phyloP scores from a whole-genome alignment of 352 stramenopile species.

The Phytophthora crassamura region DNA sequence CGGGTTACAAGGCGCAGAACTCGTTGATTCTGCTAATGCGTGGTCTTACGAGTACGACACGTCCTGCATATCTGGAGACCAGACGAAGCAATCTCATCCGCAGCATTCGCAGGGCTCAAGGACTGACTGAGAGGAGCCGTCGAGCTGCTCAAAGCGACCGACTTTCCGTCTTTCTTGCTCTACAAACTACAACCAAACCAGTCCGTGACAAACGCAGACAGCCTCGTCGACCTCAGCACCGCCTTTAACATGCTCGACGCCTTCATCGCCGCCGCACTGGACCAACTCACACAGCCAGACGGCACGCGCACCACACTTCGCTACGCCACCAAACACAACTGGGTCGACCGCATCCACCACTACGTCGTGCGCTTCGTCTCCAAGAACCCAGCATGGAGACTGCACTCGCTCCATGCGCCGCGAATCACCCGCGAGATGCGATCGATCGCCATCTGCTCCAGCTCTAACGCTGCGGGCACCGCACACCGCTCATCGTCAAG shows the following conservation, averaged over 20 bases:
- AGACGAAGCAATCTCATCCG: background rate
- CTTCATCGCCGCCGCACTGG: constrained; percentile 20
- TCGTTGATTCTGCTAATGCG: constrained; percentile 11
- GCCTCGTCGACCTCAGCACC: constrained; percentile 25
- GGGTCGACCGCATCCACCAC: constrained; percentile 51
- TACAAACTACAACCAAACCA: constrained; percentile 17
- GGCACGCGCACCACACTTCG: background rate
- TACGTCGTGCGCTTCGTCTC: constrained; percentile 24
- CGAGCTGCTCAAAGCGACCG: constrained; percentile 32
- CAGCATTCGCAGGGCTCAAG: constrained; percentile 25
- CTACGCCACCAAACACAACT: constrained; percentile 42
- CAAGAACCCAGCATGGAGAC: constrained; percentile 19
- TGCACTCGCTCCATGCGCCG: constrained; percentile 31
- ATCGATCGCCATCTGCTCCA: constrained; percentile 17
- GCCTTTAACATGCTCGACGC: constrained; percentile 50
- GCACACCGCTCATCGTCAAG: constrained; percentile 6
- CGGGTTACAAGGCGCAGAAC: constrained; percentile 19
- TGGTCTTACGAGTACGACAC: constrained; percentile 56
- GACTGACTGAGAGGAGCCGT: constrained; percentile 34
- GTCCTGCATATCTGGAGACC: constrained; percentile 40
- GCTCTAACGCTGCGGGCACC: background rate
- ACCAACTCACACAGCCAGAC: background rate
- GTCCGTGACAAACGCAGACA: constrained; percentile 15
- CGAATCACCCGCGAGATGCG: background rate
- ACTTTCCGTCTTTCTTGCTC: constrained; percentile 39